Base-by-base conservation (phyloP, 768 basidiomycete genomes). In the Thelephora aurantiotincta region DNA sequence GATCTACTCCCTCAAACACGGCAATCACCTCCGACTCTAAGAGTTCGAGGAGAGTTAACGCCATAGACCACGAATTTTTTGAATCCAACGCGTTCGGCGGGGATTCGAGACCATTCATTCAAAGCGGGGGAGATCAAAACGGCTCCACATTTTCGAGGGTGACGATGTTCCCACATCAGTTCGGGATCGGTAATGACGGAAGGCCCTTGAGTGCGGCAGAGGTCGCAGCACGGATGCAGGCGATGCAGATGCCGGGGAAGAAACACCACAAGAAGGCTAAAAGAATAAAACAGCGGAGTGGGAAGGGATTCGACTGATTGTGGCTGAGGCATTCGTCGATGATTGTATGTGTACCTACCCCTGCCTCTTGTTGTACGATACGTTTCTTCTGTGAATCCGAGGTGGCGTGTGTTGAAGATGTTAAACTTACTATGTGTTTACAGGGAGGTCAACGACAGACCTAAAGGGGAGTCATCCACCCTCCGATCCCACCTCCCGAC, bases 31-130 rank as follows among this genome's bases (percentile, higher is more conserved):
- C 51, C 45, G 6, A 51, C 46, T 36, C 12, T 12, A 35, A 42
- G 35, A 43, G 43, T 30, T 57, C 60, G 49, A 71, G n/a, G 60
- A 60, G 46, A 86, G 80, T 59, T 78, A 87, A 1, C 67, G 66
- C n/a, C 72, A 55, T 99, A 6, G 94, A 99, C 56, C 68, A 73
- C 20, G 77, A 78, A 2, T 98, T 97, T 67, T 99, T 99, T 54
- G 73, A 73, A 44, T 70, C 68, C 33, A 68, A 73, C 44, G 57
- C 68, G 6, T 58, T 66, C 12, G 58, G 82, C 20, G 70, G 76
- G 1, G 26, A 30, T 9, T 56, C 79, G 3, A 69, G 78, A 36
- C 77, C 90, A 2, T 77, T 82, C 48, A 65, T 85, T 3, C 77
- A 80, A 50, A 22, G 14, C 11, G 78, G 78, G 6, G 70, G 73